These are phyloP conservation scores for Penicillium expansum DNA, from an alignment of 2,329 filamentous ascomycete species.

Conservation along the genomic window DNA sequence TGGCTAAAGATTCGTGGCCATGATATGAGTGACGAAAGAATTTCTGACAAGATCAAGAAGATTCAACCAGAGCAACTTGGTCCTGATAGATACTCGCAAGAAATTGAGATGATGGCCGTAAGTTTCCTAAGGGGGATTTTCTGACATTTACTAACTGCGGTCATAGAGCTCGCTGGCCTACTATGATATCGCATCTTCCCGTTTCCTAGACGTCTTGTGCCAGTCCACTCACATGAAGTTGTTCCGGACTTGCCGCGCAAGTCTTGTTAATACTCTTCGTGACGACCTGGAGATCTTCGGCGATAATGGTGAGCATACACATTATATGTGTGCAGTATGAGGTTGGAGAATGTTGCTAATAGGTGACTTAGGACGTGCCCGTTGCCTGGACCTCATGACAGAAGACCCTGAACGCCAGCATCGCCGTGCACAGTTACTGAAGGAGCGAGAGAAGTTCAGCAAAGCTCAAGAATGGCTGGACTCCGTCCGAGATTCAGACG, in stretches of 20 bases:
- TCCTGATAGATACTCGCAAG: slow-evolving; percentile 35
- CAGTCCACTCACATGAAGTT: slow-evolving; percentile 38
- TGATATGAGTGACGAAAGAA: slow-evolving; percentile 13
- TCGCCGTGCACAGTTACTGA: slow-evolving; percentile 29
- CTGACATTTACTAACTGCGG: slow-evolving; percentile 7
- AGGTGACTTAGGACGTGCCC: slow-evolving; percentile 29
- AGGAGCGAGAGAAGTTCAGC: slow-evolving; percentile 34
- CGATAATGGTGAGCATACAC: slow-evolving; percentile 29
- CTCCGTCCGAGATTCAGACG: slow-evolving; percentile 8
- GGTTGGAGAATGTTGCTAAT: not conserved
- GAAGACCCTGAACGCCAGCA: slow-evolving; percentile 38
- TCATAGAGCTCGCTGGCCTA: slow-evolving; percentile 37
- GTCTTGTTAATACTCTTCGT: slow-evolving; percentile 33
- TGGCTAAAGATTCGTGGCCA: slow-evolving; percentile 17
- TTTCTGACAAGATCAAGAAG: slow-evolving; percentile 23
- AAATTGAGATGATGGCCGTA: slow-evolving; percentile 45
- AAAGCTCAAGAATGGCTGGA: slow-evolving; percentile 36
- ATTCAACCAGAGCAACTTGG: slow-evolving; percentile 30
- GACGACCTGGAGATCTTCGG: slow-evolving; percentile 29
- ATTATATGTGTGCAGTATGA: not conserved
- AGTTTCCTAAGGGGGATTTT: slow-evolving; percentile 7
- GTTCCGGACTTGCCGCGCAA: slow-evolving; percentile 35
- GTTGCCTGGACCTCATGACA: slow-evolving; percentile 38
- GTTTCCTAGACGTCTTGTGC: slow-evolving; percentile 41
- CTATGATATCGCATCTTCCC: slow-evolving; percentile 40